phyloP scores from a whole-genome alignment of 2,329 filamentous ascomycete species.

The Rhinocladiella mackenziei region DNA sequence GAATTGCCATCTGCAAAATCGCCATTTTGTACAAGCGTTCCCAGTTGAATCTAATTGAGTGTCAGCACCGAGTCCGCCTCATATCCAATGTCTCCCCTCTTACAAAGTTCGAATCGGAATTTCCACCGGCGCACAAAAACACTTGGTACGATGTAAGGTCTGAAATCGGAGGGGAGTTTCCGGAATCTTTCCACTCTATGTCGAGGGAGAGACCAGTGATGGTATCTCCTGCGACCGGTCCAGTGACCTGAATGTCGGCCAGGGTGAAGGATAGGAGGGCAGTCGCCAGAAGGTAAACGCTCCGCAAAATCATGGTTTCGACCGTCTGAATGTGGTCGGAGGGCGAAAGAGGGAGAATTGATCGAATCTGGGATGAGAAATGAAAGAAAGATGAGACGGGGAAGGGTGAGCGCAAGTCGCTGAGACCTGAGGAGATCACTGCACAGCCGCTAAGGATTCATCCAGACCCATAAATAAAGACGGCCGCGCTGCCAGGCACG shows the following conservation, averaged over 20 bases:
- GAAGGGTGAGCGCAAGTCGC: too few relatives aligned
- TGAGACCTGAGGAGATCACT: too few relatives aligned
- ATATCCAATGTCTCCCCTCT: not conserved
- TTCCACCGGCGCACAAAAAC: constrained; percentile 59
- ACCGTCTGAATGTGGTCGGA: not conserved
- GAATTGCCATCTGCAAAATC: constrained; percentile 40
- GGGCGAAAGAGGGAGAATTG: too few relatives aligned
- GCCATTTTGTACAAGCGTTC: constrained; percentile 38
- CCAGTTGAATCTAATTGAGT: constrained; percentile 40
- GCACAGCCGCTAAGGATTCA: too few relatives aligned
- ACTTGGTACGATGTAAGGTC: constrained; percentile 55
- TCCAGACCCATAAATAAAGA: too few relatives aligned
- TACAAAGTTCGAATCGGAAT: constrained; percentile 48
- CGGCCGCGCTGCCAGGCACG: too few relatives aligned
- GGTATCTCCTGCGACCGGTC: constrained; percentile 50
- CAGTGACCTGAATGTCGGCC: constrained; percentile 54
- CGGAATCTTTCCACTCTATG: constrained; percentile 56
- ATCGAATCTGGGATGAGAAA: too few relatives aligned
- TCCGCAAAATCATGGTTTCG: constrained; percentile 23
- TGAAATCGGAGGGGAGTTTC: constrained; percentile 47
- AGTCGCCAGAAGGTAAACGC: constrained; percentile 14
- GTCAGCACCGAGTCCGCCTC: constrained; percentile 3
- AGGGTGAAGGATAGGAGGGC: constrained; percentile 32
- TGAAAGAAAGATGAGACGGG: too few relatives aligned
- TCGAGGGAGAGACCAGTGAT: constrained; percentile 50